Base-by-base conservation (phyloP, 257 asterid genomes). In the Eucommia ulmoides region DNA sequence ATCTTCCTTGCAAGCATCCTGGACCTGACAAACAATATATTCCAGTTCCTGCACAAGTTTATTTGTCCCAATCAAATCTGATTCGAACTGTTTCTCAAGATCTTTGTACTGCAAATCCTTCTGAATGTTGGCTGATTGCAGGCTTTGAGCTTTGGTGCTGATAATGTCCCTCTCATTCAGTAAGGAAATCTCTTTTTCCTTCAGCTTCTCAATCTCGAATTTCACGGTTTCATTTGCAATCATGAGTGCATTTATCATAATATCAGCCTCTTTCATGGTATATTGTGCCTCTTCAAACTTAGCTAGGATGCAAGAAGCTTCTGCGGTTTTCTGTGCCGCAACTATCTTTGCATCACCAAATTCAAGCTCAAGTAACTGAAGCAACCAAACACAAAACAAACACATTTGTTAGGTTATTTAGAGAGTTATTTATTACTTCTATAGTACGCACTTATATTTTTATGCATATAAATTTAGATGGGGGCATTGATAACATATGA, bases 231-330 rank as follows among this genome's bases (percentile, higher is more conserved):
- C 87, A 61, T 86, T 86, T 51, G 94, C 92, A 70, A 83, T 83
- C 84, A 91, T 62, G 69, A 86, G 74, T 65, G 83, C 89, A 65
- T 86, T 91, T 67, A 86, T 74, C 79, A 81, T 86, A 58, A 81
- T 74, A 75, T 83, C 94, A 42, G 99, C 95, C 63, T 86, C 97
- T 58, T 69, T 79, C 75, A 91, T 58, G 22, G 93, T 91, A 50
- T 81, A 88, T 69, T 83, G 99, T 54, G 78, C 80, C 76, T 86
- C 99, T 71, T 72, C 94, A 61, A 86, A 86, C 73, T 91, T 91
- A 53, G 79, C 80, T 56, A 91, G 77, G 67, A 86, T 48, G 55
- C 88, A 83, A 26, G 84, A 68, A 24, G 95, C 94, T 69, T 91
- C 99, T 24, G 86, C 77, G 58, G 79, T 64, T 78, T 86, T 86